Evolutionary conservation across 1,284 basidiomycete genomes (phyloP), one percentile per base, ranked within the genome.

Genomic region (Boletellus deceptivus): DNA sequence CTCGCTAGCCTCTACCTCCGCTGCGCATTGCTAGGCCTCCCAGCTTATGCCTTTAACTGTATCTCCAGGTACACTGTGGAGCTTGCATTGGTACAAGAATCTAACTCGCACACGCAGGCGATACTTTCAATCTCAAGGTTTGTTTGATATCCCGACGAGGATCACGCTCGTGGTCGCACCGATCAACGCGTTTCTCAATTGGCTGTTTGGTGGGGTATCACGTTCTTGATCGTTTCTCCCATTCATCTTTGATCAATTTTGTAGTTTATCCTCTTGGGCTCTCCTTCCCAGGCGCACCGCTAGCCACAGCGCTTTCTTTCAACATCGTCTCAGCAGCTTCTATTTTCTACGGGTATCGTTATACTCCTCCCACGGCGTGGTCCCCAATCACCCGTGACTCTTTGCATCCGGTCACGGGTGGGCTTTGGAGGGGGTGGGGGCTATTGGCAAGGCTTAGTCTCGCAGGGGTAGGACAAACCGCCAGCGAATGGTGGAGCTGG

Each of bases 401-500:
- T 27, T 38, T 63, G 86, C 78, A 87, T 60, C 93, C 91, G 0
- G 65, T 92, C 41, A 78, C 79, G 0, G 72, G 76, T 31, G 76
- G 82, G 10, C 77, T 78, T 55, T 91, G 93, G 72, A 81, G 79
- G 0, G 83, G 80, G 53, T 76, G 95, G 16, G 84, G 88, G 6
- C 75, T 91, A 11, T 72, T 94, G 22, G 75, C 86, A 2, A 80
- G 79, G 22, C 74, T 98, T 2, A 91, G 92, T 3, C 64, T 93
- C 10, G 87, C 88, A 5, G 91, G 92, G 10, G 84, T 91, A 27
- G 70, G 72, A 10, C 79, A 81, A 57, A 77, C 73, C 31, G 89
- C 88, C 2, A 83, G 82, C 9, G 92, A 95, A 65, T 95, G 92
- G 93, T 94, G 91, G 91, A 85, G 86, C 34, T 94, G 92, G 92